Evolutionary conservation across 176 grass and related monocot species (phyloP), one percentile per base, ranked within the genome.

Genomic region (Miscanthus lutarioriparius): DNA sequence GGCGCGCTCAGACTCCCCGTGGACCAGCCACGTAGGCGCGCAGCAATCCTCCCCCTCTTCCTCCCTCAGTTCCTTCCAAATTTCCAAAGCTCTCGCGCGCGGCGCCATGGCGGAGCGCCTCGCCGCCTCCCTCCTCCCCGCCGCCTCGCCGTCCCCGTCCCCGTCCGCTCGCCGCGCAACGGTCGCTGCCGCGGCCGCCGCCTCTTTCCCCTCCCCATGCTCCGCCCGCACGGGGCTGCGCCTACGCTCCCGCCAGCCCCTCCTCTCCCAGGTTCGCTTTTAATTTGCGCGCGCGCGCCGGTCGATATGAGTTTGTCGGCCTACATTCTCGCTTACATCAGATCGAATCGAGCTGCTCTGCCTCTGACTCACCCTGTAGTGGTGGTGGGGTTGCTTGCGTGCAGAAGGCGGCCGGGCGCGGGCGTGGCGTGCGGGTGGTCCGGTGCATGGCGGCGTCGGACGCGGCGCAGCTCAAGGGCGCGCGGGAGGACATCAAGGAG

Each of bases 401-500:
- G 64, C 59, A 61, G 87, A 86, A 35, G 37, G 67, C 70, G 19
- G 88, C 30, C 11, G 39, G 70, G 19, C 82, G 84, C 58, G 70
- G 38, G 6, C 56, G 61, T 41, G 45, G 30, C 20, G 20, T 83
- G 88, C 75, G 89, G 75, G 84, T 83, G n/a, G 92, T 88, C 53
- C 85, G 80, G 72, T 87, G 91, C n/a, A 86, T 83, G 88, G 83
- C 89, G 71, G 87, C 91, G 69, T 91, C 96, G 8, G 93, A 95
- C 45, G 82, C 85, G 15, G 86, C 77, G 77, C 93, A 95, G 87
- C 80, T 98, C 85, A 98, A 90, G 79, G 82, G 77, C 74, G 96
- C 93, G 4, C 81, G 87, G 91, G 91, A 94, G 85, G 96, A 98
- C 64, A 98, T 98, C 78, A 98, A 79, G 82, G 88, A 87, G 54